Evolutionary conservation across 2,329 filamentous ascomycete genomes (phyloP), one percentile per base, ranked within the genome.

Genomic region (Nothophoma quercina): DNA sequence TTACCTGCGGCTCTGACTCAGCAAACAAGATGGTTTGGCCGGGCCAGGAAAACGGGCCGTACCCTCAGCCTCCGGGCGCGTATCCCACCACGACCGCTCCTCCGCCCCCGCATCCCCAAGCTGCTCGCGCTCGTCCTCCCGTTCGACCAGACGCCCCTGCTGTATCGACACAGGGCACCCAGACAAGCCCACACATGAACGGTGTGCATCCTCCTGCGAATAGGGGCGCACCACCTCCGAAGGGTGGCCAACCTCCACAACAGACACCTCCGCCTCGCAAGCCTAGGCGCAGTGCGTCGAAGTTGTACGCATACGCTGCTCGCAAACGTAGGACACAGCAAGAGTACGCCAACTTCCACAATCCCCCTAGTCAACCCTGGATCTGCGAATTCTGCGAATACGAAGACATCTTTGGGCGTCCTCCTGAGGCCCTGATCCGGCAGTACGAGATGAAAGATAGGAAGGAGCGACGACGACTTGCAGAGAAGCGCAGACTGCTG

Each of bases 301-400:
- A 88, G 69, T 85, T 93, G 39, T 90, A 95, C 59, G 80, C 84
- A 1, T 77, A 86, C 56, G 91, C 92, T 51, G 93, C 91, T 21
- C 86, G 86, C 19, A 86, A 91, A 60, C 88, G 95, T 6, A 88
- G 88, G 53, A 84, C 90, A 38, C 83, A 90, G 67, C 90, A 95
- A 55, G 85, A 90, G 64, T 88, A 89, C 59, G 83, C 85, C 50
- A 96, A 95, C 72, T 85, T 85, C 56, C 86, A 89, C 64, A 87
- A 90, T 65, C 88, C 90, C 1, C 89, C 89, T 0, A 88, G 91
- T 60, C 90, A 96, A 56, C 84, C 92, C 42, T 98, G 93, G 90
- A 92, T 98, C 38, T 99, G 95, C 76, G 91, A 97, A 68, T 98
- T 98, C 72, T 99, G 95, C 79, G 95, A 99, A 74, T 99, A 97